Conservation (phyloP, 495 filamentous ascomycete species). For the Neurospora intermedia region DNA sequence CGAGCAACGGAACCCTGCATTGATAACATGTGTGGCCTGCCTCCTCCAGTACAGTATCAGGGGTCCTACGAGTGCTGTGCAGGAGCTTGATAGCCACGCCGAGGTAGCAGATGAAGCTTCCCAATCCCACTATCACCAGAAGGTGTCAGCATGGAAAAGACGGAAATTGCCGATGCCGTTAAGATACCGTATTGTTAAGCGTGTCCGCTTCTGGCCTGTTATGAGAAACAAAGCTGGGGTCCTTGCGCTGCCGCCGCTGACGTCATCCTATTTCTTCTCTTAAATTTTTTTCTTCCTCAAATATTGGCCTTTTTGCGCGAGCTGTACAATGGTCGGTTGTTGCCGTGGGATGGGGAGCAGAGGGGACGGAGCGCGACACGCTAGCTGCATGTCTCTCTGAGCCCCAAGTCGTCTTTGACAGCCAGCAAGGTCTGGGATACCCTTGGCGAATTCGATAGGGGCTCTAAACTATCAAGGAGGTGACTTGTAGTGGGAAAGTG, state of each 20-base stretch:
- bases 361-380: neutral
- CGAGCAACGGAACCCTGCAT: neutral
- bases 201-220: neutral
- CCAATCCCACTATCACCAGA: neutral
- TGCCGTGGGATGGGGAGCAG: neutral
- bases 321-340: neutral
- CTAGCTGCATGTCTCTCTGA: neutral
- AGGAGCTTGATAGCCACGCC: neutral
- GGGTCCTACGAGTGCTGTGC: neutral
- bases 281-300: too few relatives aligned
- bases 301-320: neutral
- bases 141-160: neutral
- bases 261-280: conserved; percentile 5
- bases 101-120: neutral
- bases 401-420: neutral
- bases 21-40: neutral
- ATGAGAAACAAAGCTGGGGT: neutral
- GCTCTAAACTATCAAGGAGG: neutral
- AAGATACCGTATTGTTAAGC: neutral
- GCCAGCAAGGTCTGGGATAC: neutral
- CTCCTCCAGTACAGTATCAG: neutral
- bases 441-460: neutral
- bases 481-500: neutral
- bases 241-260: conserved; percentile 11
- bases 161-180: neutral